Evolutionary conservation across 345 rosid species (phyloP).

Genomic region (Corymbia maculata): DNA sequence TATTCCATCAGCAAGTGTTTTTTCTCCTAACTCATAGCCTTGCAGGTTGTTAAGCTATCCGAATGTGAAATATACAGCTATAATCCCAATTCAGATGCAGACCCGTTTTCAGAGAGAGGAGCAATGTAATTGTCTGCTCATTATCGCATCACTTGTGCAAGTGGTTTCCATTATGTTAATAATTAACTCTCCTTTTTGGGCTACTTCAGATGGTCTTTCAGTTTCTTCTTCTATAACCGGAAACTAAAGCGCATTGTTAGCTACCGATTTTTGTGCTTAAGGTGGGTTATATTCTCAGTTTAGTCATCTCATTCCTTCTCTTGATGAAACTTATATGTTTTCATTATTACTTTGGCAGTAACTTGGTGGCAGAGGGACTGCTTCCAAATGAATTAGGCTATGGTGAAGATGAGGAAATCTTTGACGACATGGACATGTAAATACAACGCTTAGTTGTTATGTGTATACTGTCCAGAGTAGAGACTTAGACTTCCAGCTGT

Average conservation of each 20-base stretch:
- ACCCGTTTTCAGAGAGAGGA: slow-evolving; percentile 78
- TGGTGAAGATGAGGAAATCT: slow-evolving; percentile 68
- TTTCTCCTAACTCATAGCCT: background rate
- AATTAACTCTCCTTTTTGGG: background rate
- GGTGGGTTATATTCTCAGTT: slow-evolving; percentile 28
- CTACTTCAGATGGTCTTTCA: slow-evolving; percentile 80
- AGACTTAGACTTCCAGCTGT: slow-evolving; percentile 1
- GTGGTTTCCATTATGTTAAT: background rate
- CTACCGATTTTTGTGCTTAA: slow-evolving; percentile 68
- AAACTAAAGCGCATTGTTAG: slow-evolving; percentile 85
- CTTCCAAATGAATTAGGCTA: slow-evolving; percentile 17
- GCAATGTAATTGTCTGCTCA: slow-evolving; percentile 37
- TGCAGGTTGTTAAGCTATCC: slow-evolving; percentile 78
- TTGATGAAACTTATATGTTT: background rate
- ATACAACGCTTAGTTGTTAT: background rate
- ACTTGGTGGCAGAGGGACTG: slow-evolving; percentile 62
- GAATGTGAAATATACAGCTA: slow-evolving; percentile 93
- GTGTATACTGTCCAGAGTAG: slow-evolving; percentile 11
- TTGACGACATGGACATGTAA: slow-evolving; percentile 81
- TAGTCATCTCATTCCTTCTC: background rate
- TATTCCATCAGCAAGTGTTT: background rate
- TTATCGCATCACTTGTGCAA: background rate
- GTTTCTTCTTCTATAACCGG: slow-evolving; percentile 88
- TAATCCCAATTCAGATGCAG: slow-evolving; percentile 70
- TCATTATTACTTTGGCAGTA: slow-evolving; percentile 30